Percentiles rank a stretch among this genome's conserved stretches.
Conservation (phyloP, 1,284 basidiomycete species). For the Tylopilus sp. region DNA sequence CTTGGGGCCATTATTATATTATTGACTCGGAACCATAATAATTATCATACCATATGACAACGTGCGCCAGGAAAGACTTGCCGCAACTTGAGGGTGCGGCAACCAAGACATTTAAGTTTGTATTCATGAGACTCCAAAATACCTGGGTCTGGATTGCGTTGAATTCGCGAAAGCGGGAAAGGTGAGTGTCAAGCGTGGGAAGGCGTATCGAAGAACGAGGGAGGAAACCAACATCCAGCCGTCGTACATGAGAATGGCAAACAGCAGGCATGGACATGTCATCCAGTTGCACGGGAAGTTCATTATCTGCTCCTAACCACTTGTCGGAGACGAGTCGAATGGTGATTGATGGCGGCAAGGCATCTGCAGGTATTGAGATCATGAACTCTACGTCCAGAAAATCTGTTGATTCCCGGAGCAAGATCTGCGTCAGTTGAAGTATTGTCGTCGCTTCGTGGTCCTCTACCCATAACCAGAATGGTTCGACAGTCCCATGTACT, state of each 20-base stretch:
- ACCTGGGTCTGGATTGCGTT: conserved; percentile 90
- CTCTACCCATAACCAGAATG: conserved; percentile 97
- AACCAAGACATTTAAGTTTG: conserved; percentile 70
- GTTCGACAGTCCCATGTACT: conserved; percentile 75
- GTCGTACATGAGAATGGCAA: conserved; percentile 61
- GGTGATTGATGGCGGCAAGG: conserved; percentile 57
- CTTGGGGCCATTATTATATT: conserved; percentile 36
- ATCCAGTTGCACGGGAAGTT: conserved; percentile 61
- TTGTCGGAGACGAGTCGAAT: conserved; percentile 85
- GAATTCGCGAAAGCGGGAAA: conserved; percentile 51
- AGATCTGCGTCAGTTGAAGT: conserved; percentile 75
- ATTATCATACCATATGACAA: conserved; percentile 63
- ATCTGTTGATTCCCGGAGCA: conserved; percentile 66
- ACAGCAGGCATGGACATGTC: conserved; percentile 72
- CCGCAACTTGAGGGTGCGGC: conserved; percentile 82
- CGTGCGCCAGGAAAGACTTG: conserved; percentile 73
- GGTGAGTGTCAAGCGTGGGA: conserved; percentile 44
- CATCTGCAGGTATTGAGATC: conserved; percentile 63
- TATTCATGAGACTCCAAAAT: conserved; percentile 81
- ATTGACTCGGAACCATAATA: neutral
- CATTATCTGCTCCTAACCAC: conserved; percentile 92
- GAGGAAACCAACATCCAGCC: conserved; percentile 84
- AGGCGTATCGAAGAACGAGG: conserved; percentile 52
- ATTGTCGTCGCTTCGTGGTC: conserved; percentile 78
- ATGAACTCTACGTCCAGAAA: conserved; percentile 73